These are phyloP conservation scores for Penicillium diatomitis DNA, from an alignment of 495 filamentous ascomycete species.

Conservation along the genomic window DNA sequence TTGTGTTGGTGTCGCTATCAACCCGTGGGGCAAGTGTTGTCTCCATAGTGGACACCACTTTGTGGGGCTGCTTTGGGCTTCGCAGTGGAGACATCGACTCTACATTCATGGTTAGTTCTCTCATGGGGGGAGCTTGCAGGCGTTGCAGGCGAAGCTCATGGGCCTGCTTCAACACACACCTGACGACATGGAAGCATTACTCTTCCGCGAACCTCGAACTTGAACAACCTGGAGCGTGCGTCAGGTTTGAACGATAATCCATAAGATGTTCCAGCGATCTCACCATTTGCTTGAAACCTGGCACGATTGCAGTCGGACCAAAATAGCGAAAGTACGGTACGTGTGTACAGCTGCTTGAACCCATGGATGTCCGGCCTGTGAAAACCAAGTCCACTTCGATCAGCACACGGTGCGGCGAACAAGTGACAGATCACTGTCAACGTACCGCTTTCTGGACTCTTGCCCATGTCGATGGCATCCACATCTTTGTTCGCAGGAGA, in stretches of 20 bases:
- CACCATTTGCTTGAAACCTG: constrained; percentile 89
- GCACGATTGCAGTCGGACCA: constrained; percentile 80
- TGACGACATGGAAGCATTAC: constrained; percentile 41
- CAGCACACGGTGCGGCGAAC: too few relatives aligned
- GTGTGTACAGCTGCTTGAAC: constrained; percentile 45
- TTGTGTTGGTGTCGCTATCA: constrained; percentile 49
- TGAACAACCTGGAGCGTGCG: constrained; percentile 43
- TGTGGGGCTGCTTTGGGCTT: constrained; percentile 24
- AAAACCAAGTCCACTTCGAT: too few relatives aligned
- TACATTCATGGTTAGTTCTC: constrained; percentile 1
- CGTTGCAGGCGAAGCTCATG: too few relatives aligned
- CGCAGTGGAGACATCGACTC: constrained; percentile 30
- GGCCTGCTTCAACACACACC: constrained; percentile 15
- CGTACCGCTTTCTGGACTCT: constrained; percentile 36
- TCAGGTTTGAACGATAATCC: neutral
- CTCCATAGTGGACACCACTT: constrained; percentile 15
- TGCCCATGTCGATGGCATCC: constrained; percentile 19
- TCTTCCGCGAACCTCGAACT: constrained; percentile 47
- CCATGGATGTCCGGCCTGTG: constrained; percentile 33
- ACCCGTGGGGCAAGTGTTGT: constrained; percentile 27
- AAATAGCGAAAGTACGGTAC: constrained; percentile 86
- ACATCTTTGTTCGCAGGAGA: constrained; percentile 17
- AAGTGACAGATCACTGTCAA: neutral
- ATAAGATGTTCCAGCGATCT: neutral
- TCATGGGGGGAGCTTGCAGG: too few relatives aligned